Conservation (phyloP, 1,139 yeast genomes). For the Kluyveromyces sp. region DNA sequence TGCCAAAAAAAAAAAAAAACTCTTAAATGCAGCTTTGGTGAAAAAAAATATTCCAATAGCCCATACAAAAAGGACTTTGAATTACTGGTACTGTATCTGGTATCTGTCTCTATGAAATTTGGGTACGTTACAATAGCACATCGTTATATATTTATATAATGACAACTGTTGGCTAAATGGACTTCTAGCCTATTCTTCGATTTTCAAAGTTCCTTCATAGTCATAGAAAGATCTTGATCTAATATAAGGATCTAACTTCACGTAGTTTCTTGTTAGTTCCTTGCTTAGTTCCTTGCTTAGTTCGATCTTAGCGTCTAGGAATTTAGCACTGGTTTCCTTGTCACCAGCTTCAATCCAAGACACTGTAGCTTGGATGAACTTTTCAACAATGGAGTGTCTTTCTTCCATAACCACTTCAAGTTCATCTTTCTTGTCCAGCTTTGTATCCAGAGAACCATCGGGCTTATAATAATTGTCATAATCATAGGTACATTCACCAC, state of each 20-base stretch:
- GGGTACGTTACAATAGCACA: too few species aligned
- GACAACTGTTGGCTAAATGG: too few species aligned
- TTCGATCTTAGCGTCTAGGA: constrained; percentile 40
- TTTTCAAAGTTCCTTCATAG: constrained; percentile 40
- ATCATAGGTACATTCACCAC: constrained; percentile 55
- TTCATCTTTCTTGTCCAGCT: constrained; percentile 36
- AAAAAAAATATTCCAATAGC: background rate
- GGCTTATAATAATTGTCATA: constrained; percentile 22
- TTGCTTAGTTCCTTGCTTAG: constrained; percentile 44
- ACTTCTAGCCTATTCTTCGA: too few species aligned
- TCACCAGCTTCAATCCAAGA: constrained; percentile 57
- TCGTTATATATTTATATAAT: too few species aligned
- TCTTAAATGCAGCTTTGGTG: background rate
- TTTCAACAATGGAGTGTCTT: constrained; percentile 39
- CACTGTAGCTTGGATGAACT: constrained; percentile 51
- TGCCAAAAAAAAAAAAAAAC: background rate
- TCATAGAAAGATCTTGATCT: constrained; percentile 66
- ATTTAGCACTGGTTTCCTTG: constrained; percentile 37
- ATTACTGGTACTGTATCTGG: too few species aligned
- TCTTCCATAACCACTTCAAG: constrained; percentile 38
- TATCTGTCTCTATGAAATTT: background rate
- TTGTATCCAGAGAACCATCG: constrained; percentile 47
- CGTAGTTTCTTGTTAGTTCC: constrained; percentile 48
- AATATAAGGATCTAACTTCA: constrained; percentile 59
- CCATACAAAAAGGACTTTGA: too few species aligned